Percentiles rank a stretch among this genome's conserved stretches.
Evolutionary conservation across 768 basidiomycete species (phyloP).

Genomic region (Tylopilus rubrobrunneus): DNA sequence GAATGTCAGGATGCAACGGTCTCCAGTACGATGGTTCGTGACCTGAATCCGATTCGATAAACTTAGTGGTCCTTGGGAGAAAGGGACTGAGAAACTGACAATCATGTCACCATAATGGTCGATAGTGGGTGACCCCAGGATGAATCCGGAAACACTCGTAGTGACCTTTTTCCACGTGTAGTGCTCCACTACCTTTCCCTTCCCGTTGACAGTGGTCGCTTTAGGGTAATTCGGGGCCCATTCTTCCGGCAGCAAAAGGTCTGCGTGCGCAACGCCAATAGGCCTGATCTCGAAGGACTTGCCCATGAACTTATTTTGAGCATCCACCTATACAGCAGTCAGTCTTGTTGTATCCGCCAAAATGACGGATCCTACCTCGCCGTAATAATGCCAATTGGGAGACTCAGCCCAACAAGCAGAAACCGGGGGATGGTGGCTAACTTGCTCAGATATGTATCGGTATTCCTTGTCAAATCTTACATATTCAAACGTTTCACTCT

Average conservation of each 20-base stretch:
- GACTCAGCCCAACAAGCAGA: conserved; percentile 95
- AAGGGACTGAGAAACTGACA: conserved; percentile 44
- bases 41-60: conserved; percentile 34
- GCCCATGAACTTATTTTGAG: conserved; percentile 95
- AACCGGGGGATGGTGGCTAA: conserved; percentile 95
- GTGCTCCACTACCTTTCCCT: conserved; percentile 75
- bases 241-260: conserved; percentile 70
- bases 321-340: conserved; percentile 65
- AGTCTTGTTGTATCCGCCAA: not conserved
- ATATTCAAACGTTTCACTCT: conserved; percentile 95
- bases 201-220: conserved; percentile 37
- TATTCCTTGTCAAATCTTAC: conserved; percentile 84
- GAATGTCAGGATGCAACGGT: conserved; percentile 86
- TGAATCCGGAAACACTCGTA: conserved; percentile 88
- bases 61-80: not conserved
- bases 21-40: conserved; percentile 87
- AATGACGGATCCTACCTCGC: conserved; percentile 51
- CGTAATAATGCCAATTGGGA: conserved; percentile 85
- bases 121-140: conserved; percentile 82
- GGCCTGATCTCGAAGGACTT: conserved; percentile 96
- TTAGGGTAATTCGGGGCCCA: conserved; percentile 62
- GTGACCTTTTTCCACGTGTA: conserved; percentile 96
- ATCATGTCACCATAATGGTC: conserved; percentile 96
- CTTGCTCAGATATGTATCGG: conserved; percentile 93
- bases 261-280: conserved; percentile 89